phyloP scores from a whole-genome alignment of 768 basidiomycete species.

The Leccinum obscurum region DNA sequence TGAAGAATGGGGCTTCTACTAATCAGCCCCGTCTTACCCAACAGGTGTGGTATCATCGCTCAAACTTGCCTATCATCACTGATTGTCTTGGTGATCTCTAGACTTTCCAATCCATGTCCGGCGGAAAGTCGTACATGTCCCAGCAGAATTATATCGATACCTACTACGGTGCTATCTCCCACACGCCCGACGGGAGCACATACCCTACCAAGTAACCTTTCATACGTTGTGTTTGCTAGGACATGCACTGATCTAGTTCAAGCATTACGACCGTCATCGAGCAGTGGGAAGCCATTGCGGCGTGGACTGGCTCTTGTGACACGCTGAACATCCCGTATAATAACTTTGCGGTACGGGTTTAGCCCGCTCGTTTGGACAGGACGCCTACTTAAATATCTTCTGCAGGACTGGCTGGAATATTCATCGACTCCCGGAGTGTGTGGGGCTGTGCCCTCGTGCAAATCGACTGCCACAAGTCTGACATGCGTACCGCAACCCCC shows the following conservation, averaged over 20 bases:
- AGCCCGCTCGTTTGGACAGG: neutral
- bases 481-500: constrained; percentile 23
- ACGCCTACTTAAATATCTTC: neutral
- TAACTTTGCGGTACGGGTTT: constrained; percentile 18
- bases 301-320: constrained; percentile 25
- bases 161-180: constrained; percentile 22
- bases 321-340: constrained; percentile 23
- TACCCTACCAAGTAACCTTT: constrained; percentile 18
- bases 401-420: constrained; percentile 27
- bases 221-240: neutral
- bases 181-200: constrained; percentile 15
- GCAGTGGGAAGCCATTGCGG: constrained; percentile 22
- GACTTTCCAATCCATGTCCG: constrained; percentile 21
- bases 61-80: neutral
- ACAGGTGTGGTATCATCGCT: constrained; percentile 3
- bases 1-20: constrained; percentile 8
- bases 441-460: constrained; percentile 16
- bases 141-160: constrained; percentile 26
- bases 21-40: constrained; percentile 20
- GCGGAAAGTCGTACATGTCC: constrained; percentile 20
- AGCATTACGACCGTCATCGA: constrained; percentile 10
- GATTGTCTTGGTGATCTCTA: neutral
- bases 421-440: constrained; percentile 21
- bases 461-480: constrained; percentile 2
- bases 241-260: neutral